A percentile compares a stretch with the other conserved stretches of the same genome.
These are phyloP conservation scores for Pistacia vera DNA, from an alignment of 345 rosid genomes.

Conservation along the genomic window DNA sequence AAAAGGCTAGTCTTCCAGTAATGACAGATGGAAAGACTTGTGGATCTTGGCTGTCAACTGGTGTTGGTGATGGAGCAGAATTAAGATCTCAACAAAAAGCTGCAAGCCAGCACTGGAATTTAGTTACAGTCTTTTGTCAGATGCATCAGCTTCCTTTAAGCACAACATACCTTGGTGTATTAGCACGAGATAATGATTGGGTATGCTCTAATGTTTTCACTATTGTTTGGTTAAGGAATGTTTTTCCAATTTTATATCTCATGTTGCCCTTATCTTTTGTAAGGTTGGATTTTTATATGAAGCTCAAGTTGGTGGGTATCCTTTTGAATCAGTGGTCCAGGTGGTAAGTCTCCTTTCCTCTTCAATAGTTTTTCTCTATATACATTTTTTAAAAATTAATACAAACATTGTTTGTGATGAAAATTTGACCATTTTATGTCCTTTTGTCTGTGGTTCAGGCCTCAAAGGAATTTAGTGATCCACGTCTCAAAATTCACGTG, in stretches of 20 bases:
- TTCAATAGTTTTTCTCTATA: background rate
- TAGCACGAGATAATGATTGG: constrained; percentile 99
- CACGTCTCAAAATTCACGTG: constrained; percentile 85
- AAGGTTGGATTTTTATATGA: constrained; percentile 96
- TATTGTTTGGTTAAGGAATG: constrained; percentile 1
- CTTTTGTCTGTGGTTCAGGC: constrained; percentile 53
- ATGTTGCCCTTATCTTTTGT: constrained; percentile 32
- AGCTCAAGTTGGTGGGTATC: constrained; percentile 94
- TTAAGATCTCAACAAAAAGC: constrained; percentile 84
- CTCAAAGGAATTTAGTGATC: constrained; percentile 81
- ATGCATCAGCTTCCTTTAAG: constrained; percentile 90
- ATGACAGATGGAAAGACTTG: constrained; percentile 70
- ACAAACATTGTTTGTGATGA: constrained; percentile 4
- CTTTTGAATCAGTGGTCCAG: constrained; percentile 76
- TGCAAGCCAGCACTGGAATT: constrained; percentile 88
- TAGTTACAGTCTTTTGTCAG: constrained; percentile 86
- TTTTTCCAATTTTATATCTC: constrained; percentile 23
- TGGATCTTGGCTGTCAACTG: constrained; percentile 89
- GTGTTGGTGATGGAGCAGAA: constrained; percentile 85
- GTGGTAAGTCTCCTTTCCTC: constrained; percentile 56
- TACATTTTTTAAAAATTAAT: background rate
- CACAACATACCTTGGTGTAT: constrained; percentile 85
- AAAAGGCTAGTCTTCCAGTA: constrained; percentile 88
- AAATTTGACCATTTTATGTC: constrained; percentile 22
- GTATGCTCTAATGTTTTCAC: constrained; percentile 43